Evolutionary conservation across 1,139 yeast genomes (phyloP), one percentile per base, ranked within the genome.

Genomic region (Diutina siamensis): DNA sequence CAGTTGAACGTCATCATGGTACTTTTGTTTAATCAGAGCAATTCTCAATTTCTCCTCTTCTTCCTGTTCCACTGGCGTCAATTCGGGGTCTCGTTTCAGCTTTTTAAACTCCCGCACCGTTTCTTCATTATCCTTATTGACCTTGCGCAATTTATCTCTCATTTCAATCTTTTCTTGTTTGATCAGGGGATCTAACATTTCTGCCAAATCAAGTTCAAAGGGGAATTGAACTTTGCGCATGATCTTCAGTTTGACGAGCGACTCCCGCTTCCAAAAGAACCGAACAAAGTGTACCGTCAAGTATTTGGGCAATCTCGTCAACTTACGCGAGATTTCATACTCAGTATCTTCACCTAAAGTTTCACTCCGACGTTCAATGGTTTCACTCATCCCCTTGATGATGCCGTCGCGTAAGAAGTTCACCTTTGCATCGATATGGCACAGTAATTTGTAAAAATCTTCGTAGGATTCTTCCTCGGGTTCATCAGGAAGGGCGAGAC

Each of bases 181-280:
- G 51, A 88, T 75, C 10, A 78, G 80, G 12, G 79, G 88, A 50
- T 88, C 88, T 55, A 94, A 74, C 66, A 89, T 69, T 57, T 89
- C 97, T 15, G 92, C 76, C 44, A 88, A 72, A 60, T 92, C 99
- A 49, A 89, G 71, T 60, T 85, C 94, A 64, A 88, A 85, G 42
- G 99, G 99, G 64, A 94, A 92, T 51, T 83, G 86, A 27, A 92
- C 98, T 64, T 83, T 88, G 59, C 98, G 80, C 61, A 92, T 71
- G 60, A 92, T 92, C 67, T 92, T 92, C 32, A 95, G 84, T 67
- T 92, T 92, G 65, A 83, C 85, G 53, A 78, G 80, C 8, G 94
- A 85, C 50, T 92, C 95, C 57, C 92, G 76, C 61, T 94, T 85
- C 98, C 98, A 92, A 63, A 80, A 92, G 61, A 92, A 92, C 57